Conservation (phyloP, 768 basidiomycete species). For the Rhizopogon vulgaris region DNA sequence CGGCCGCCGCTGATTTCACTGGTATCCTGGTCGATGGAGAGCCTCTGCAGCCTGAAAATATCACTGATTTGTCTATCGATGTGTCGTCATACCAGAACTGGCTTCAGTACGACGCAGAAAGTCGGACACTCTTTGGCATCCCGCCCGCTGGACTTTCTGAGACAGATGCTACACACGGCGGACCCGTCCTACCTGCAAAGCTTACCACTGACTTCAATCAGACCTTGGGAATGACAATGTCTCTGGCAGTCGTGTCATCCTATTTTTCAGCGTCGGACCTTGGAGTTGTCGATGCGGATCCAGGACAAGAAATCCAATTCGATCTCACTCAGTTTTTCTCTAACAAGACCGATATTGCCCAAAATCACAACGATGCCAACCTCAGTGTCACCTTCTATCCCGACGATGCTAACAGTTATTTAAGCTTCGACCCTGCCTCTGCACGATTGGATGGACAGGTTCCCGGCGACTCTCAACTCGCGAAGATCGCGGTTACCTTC, state of each 20-base stretch:
- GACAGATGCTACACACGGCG: conserved; percentile 24
- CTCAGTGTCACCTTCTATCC: conserved; percentile 55
- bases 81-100: conserved; percentile 47
- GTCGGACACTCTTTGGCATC: conserved; percentile 56
- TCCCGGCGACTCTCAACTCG: conserved; percentile 37
- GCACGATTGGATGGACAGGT: conserved; percentile 51
- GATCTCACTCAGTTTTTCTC: conserved; percentile 52
- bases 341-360: conserved; percentile 30
- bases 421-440: conserved; percentile 43
- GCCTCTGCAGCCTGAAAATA: conserved; percentile 50
- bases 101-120: conserved; percentile 54
- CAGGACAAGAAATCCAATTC: conserved; percentile 47
- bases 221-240: conserved; percentile 54
- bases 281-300: conserved; percentile 48
- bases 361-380: conserved; percentile 37
- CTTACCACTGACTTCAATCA: conserved; percentile 65
- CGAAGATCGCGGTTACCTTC: conserved; percentile 49
- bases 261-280: conserved; percentile 59
- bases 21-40: conserved; percentile 60
- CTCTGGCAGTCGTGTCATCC: conserved; percentile 62
- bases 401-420: conserved; percentile 37
- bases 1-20: conserved; percentile 52
- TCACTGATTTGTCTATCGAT: conserved; percentile 54
- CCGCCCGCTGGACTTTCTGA: conserved; percentile 39
- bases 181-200: conserved; percentile 47